Conservation (phyloP, 306 rosid genomes). For the Aeschynomene evenia region DNA sequence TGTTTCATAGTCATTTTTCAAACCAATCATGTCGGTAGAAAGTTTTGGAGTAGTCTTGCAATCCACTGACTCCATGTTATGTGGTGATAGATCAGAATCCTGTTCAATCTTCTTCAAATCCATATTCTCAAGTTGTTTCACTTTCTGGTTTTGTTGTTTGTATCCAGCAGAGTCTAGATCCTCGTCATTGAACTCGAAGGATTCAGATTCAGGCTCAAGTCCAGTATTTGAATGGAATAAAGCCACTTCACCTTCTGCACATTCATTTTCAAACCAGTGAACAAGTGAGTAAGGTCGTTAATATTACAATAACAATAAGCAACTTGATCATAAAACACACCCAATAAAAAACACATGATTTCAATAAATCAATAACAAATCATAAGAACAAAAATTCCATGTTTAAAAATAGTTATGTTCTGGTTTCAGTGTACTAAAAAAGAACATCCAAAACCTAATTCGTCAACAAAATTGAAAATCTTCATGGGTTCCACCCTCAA, state of each 20-base stretch:
- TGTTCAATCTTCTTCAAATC: conserved; percentile 39
- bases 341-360: neutral
- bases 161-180: conserved; percentile 38
- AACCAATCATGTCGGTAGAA: conserved; percentile 20
- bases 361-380: neutral
- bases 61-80: conserved; percentile 27
- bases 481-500: neutral
- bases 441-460: conserved; percentile 9
- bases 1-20: conserved; percentile 26
- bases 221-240: conserved; percentile 45
- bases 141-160: conserved; percentile 39
- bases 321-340: neutral
- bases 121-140: conserved; percentile 42
- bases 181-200: conserved; percentile 46
- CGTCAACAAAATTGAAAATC: neutral
- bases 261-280: conserved; percentile 25
- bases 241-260: conserved; percentile 66
- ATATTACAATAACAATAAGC: neutral
- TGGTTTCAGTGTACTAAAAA: neutral
- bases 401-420: neutral
- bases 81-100: conserved; percentile 26
- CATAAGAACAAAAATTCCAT: neutral
- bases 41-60: conserved; percentile 27
- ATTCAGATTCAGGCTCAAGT: conserved; percentile 42
- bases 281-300: conserved; percentile 7